Evolutionary conservation across 148 eudicot species (phyloP).

Genomic region (Gaultheria prostrata): DNA sequence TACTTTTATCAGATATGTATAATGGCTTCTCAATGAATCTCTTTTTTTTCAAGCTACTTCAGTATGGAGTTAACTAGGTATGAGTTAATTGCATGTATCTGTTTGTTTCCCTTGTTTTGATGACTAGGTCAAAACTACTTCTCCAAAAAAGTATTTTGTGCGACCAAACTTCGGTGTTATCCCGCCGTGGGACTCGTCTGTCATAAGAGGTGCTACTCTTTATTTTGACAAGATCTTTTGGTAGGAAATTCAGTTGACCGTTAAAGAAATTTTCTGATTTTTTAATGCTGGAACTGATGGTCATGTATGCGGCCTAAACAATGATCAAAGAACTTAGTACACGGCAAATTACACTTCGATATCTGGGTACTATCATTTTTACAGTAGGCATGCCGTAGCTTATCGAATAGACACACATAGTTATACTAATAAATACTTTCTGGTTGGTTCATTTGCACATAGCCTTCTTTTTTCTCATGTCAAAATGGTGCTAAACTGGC

Average conservation of each 20-base stretch:
- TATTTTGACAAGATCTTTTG: constrained; percentile 18
- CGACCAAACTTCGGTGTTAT: constrained; percentile 89
- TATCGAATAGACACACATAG: background rate
- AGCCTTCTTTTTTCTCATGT: background rate
- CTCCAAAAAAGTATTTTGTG: constrained; percentile 93
- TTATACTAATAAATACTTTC: background rate
- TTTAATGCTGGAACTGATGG: constrained; percentile 19
- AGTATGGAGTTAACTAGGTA: background rate
- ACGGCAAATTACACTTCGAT: background rate
- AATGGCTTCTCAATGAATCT: background rate
- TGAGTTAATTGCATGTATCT: background rate
- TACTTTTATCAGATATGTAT: background rate
- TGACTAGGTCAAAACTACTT: constrained; percentile 85
- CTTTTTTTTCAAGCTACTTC: background rate
- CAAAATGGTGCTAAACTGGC: background rate
- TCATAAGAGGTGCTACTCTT: constrained; percentile 68
- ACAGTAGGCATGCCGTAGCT: too few species aligned
- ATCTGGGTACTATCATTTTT: background rate
- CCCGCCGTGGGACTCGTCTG: constrained; percentile 80
- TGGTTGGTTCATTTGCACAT: background rate
- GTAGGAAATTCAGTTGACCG: background rate
- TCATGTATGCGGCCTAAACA: background rate
- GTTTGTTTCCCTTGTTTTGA: constrained; percentile 6
- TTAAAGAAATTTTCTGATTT: background rate
- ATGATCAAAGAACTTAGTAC: background rate